A percentile compares a stretch with the other conserved stretches of the same genome.
phyloP scores from a whole-genome alignment of 768 basidiomycete genomes.

The Mycena alexandri region DNA sequence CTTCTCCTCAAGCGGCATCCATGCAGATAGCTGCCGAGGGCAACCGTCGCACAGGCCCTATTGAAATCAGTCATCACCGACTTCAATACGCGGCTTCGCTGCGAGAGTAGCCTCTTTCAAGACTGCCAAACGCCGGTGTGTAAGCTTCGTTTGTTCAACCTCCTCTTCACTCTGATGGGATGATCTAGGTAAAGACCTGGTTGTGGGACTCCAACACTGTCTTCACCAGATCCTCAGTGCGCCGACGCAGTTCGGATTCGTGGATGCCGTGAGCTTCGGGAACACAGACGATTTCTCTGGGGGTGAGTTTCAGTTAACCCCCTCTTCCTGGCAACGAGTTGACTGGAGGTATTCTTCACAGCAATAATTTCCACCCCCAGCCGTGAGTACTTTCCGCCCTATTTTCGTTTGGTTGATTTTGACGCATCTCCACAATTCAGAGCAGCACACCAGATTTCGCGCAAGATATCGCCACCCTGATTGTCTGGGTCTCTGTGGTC shows the following conservation, averaged over 20 bases:
- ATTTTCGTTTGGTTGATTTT: too few relatives aligned
- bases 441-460: too few relatives aligned
- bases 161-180: not conserved
- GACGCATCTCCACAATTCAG: too few relatives aligned
- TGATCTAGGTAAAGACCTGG: conserved; percentile 58
- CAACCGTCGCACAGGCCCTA: conserved; percentile 51
- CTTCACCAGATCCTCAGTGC: conserved; percentile 64
- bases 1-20: too few relatives aligned
- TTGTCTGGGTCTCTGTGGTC: too few relatives aligned
- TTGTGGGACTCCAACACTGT: conserved; percentile 64
- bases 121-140: conserved; percentile 58
- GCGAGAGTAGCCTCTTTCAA: conserved; percentile 56
- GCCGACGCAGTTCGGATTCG: conserved; percentile 65
- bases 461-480: too few relatives aligned
- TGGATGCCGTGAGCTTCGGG: conserved; percentile 60
- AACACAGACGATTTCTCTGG: conserved; percentile 63
- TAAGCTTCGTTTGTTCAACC: conserved; percentile 38
- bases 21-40: conserved; percentile 61
- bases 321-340: not conserved
- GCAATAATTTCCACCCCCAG: conserved; percentile 56
- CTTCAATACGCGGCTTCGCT: conserved; percentile 65
- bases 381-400: conserved; percentile 11
- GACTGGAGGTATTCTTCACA: conserved; percentile 36
- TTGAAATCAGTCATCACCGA: conserved; percentile 62
- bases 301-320: conserved; percentile 50